Evolutionary conservation across 805 yeast species (phyloP).

Genomic region (Cyberlindnera maclurae): DNA sequence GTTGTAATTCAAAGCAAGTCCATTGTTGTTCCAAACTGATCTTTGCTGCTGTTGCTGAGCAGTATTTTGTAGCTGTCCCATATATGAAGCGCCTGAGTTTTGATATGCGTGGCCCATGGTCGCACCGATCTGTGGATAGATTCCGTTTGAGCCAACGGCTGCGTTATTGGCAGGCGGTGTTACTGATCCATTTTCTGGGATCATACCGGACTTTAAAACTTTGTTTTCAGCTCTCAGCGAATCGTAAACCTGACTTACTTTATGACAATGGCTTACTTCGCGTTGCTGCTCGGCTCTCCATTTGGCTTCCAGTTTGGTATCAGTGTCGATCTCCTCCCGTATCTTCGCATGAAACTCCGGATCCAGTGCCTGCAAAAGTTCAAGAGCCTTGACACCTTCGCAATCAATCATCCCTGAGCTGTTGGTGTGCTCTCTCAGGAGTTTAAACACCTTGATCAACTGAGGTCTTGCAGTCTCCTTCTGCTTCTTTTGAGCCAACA

Average conservation of each 20-base stretch:
- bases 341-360: slow-evolving; percentile 12
- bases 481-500: slow-evolving; percentile 15
- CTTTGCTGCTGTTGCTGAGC: background rate
- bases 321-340: slow-evolving; percentile 24
- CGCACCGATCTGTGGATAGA: background rate
- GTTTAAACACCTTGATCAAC: slow-evolving; percentile 11
- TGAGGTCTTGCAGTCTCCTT: slow-evolving; percentile 13
- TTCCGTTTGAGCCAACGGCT: slow-evolving; percentile 1
- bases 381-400: slow-evolving; percentile 18
- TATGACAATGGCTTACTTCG: slow-evolving; percentile 26
- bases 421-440: slow-evolving; percentile 15
- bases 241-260: slow-evolving; percentile 19
- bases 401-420: slow-evolving; percentile 17
- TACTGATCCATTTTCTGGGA: slow-evolving; percentile 2
- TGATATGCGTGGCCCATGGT: slow-evolving; percentile 3
- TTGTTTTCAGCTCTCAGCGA: slow-evolving; percentile 10
- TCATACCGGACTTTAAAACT: slow-evolving; percentile 7
- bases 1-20: slow-evolving; percentile 3
- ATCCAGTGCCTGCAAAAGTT: slow-evolving; percentile 15
- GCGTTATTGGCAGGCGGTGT: slow-evolving; percentile 1
- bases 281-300: slow-evolving; percentile 34
- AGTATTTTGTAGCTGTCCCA: background rate
- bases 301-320: slow-evolving; percentile 29
- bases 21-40: slow-evolving; percentile 9
- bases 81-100: background rate